Evolutionary conservation across 2,329 filamentous ascomycete species (phyloP), one percentile per base, ranked within the genome.

Genomic region (Fusarium gaditjirri): DNA sequence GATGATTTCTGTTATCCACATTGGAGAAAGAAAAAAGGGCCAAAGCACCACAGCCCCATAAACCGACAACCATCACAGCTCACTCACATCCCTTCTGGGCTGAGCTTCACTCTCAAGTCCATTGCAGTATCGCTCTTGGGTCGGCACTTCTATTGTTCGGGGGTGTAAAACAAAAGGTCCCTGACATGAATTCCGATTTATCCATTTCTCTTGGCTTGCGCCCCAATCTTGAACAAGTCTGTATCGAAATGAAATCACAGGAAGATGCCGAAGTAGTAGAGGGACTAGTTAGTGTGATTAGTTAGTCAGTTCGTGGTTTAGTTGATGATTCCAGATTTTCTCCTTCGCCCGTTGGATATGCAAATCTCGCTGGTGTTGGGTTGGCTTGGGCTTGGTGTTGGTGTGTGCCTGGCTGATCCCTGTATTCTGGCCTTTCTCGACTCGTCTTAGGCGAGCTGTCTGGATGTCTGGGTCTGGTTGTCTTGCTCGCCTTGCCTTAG

Each of bases 1-100:
- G n/a, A 38, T 38, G 39, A 43, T 43, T 38, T 58, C 33, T 61
- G 52, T 38, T 58, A 56, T 55, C 58, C 60, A 65, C 53, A 43
- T 29, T 14, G 44, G 42, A 64, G 41, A 38, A 39, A 63, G 39
- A 29, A 25, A 42, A 57, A 58, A 58, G 35, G 65, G 60, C 65
- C 65, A 70, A 69, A 70, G 65, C 65, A 70, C 55, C 65, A 69
- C 53, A 59, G 49, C 57, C 57, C 56, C 57, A 55, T 60, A 27
- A 29, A 27, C 41, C 21, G 33, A 61, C 49, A 44, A 56, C 63
- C 59, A 47, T 38, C 35, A 62, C 39, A 55, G 38, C 50, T 55
- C 55, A 35, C 19, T 53, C 23, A 53, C 46, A 39, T 54, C 59
- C 35, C 55, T 56, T 61, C 53, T 59, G 42, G 57, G 25, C 61